phyloP scores from a whole-genome alignment of 2,329 filamentous ascomycete genomes.

The Stenocarpella maydis region DNA sequence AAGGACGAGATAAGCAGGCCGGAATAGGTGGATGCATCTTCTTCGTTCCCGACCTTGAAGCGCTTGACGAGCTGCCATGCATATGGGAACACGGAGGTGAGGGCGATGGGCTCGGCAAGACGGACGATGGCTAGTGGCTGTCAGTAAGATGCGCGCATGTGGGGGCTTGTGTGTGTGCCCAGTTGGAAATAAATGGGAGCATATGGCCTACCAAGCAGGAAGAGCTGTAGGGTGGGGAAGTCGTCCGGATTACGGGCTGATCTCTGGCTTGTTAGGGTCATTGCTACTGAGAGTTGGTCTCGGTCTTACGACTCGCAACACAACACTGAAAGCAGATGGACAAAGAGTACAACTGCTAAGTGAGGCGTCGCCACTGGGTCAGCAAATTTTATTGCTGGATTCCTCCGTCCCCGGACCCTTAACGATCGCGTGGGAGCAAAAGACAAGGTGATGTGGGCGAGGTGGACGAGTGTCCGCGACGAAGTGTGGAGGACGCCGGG shows the following conservation, averaged over 20 bases:
- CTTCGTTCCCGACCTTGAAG: constrained; percentile 74
- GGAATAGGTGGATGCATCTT: constrained; percentile 86
- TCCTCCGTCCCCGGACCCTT: not conserved
- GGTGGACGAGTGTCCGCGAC: not conserved
- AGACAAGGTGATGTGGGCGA: not conserved
- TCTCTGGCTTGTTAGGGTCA: constrained; percentile 61
- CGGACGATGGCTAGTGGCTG: constrained; percentile 79
- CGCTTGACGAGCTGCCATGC: constrained; percentile 84
- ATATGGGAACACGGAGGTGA: constrained; percentile 94
- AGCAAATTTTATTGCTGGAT: not conserved
- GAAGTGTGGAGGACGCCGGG: not conserved
- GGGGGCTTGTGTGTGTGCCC: not conserved
- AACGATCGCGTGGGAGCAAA: not conserved
- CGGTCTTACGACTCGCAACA: constrained; percentile 55
- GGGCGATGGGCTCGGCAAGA: constrained; percentile 88
- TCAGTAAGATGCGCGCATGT: not conserved
- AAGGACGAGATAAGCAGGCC: constrained; percentile 89
- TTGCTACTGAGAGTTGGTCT: constrained; percentile 52
- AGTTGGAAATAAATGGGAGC: not conserved
- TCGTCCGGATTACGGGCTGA: constrained; percentile 70
- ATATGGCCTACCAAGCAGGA: constrained; percentile 75
- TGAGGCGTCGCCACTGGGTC: constrained; percentile 23
- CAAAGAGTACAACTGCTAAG: constrained; percentile 36
- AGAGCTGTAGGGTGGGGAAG: constrained; percentile 84
- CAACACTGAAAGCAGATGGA: constrained; percentile 44